Conservation (phyloP, 306 rosid genomes). For the Fragaria nilgerrensis region DNA sequence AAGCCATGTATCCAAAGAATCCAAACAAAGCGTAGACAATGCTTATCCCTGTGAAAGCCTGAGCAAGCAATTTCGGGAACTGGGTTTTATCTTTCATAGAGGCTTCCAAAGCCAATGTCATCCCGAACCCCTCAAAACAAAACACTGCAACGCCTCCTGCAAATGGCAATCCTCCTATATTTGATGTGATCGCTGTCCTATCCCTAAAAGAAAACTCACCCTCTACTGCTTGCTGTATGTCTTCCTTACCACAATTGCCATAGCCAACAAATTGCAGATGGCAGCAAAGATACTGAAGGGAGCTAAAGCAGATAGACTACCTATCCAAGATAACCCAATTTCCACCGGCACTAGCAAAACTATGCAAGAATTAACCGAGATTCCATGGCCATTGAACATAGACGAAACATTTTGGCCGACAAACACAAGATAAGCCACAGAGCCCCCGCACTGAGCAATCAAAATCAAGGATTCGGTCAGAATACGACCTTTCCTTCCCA, state of each 20-base stretch:
- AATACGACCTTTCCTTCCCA: conserved; percentile 68
- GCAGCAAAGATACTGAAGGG: conserved; percentile 92
- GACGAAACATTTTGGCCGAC: conserved; percentile 75
- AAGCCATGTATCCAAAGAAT: conserved; percentile 85
- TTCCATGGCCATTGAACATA: conserved; percentile 37
- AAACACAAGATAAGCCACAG: conserved; percentile 79
- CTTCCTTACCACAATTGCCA: conserved; percentile 77
- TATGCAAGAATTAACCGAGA: conserved; percentile 39
- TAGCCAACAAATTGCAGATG: conserved; percentile 68
- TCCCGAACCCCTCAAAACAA: conserved; percentile 87
- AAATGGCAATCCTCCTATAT: conserved; percentile 77
- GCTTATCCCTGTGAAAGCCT: conserved; percentile 70
- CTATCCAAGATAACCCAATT: conserved; percentile 76
- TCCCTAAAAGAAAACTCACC: conserved; percentile 51
- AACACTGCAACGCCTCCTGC: conserved; percentile 88
- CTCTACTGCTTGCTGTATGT: conserved; percentile 39
- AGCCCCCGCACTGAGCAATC: conserved; percentile 67
- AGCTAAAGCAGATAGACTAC: conserved; percentile 63
- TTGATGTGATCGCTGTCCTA: conserved; percentile 66
- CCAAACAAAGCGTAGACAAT: conserved; percentile 65
- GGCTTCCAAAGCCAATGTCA: conserved; percentile 79
- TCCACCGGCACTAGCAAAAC: conserved; percentile 62
- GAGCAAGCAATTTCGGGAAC: conserved; percentile 70
- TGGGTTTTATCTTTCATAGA: conserved; percentile 45
- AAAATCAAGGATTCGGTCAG: conserved; percentile 59